Evolutionary conservation across 192 early-diverging fungal species (phyloP), one percentile per base, ranked within the genome.

Genomic region (Umbelopsis sp.): DNA sequence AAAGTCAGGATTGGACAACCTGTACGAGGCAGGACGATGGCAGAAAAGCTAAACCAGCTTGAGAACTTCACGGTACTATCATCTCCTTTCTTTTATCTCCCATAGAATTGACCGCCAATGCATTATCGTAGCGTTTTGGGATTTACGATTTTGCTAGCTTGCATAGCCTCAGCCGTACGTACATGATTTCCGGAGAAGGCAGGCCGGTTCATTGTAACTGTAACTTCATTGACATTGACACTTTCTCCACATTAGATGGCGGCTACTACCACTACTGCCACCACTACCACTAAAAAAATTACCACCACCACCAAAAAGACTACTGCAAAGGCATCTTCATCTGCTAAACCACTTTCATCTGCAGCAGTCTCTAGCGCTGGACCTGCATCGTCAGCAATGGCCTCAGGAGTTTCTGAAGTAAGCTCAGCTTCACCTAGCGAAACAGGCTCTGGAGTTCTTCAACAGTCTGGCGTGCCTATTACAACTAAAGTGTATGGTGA

Each of bases 111-210:
- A 15, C 2, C 18, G 18, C 8, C 30, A 35, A 61, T 61, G 55
- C 11, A 16, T 6, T 25, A n/a, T 25, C 30, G 12, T 33, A 61
- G 16, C 11, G 11, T 61, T 35, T 61, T 61, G 18, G 27, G 37
- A 61, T 25, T 61, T 11, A 25, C 55, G 18, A 61, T 61, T 35
- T 35, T 61, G 16, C 27, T 61, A 18, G 55, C 27, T n/a, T 61
- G 16, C 51, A 53, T 53, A 23, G 22, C 51, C 30, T 18, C 27
- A 35, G 30, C 25, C 15, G 55, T 61, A 61, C 15, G 33, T 61
- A 25, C 0, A 16, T n/a, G 15, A 13, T 35, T 58, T 30, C 15
- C 25, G 16, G 0, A 35, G 16, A 37, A 35, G 25, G 11, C 16
- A n/a, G 18, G 13, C 23, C n/a, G n/a, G n/a, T 27, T 33, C 16